Evolutionary conservation across 768 basidiomycete genomes (phyloP), one percentile per base, ranked within the genome.

Genomic region (Tricholoma hemisulphureum): DNA sequence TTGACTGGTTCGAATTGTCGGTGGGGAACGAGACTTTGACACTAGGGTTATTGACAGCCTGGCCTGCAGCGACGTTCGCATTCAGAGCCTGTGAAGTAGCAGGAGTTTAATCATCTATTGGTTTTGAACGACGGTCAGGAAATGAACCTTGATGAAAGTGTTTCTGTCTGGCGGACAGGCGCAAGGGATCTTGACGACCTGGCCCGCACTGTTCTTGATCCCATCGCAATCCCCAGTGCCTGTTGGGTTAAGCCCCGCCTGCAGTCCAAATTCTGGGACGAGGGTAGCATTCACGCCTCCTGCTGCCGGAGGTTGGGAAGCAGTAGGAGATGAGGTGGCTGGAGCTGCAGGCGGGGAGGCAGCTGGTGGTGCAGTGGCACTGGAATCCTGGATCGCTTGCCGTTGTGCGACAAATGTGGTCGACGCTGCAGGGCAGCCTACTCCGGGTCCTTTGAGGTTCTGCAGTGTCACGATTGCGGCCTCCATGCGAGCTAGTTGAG

Each of bases 151-250:
- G 59, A 86, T 77, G 70, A 85, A 88, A 13, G 72, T 69, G 14
- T 71, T 69, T 53, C 79, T 77, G 55, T 77, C 73, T 7, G 88
- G 88, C 32, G 87, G 86, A 67, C 88, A 89, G 26, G 77, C 65
- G 71, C 89, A 89, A 16, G 89, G 88, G 24, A 90, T 75, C 64
- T 81, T 80, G 65, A 88, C 77, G 9, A 81, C 76, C 49, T 80
- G 70, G 6, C 85, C 86, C 53, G 72, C 72, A 4, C 78, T 73
- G 16, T 82, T 84, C 21, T 75, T 79, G 43, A 77, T 71, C 10
- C 88, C 88, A 62, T 88, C 86, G 58, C 88, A 90, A 65, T 89
- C 81, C n/a, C 86, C 88, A 6, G 84, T 85, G 14, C 88, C 77
- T 24, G 83, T 84, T 14, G 87, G 88, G 66, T 88, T 88, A 20